Evolutionary conservation across 108 stramenopile genomes (phyloP).

Genomic region (Pelagomonas calceolata): DNA sequence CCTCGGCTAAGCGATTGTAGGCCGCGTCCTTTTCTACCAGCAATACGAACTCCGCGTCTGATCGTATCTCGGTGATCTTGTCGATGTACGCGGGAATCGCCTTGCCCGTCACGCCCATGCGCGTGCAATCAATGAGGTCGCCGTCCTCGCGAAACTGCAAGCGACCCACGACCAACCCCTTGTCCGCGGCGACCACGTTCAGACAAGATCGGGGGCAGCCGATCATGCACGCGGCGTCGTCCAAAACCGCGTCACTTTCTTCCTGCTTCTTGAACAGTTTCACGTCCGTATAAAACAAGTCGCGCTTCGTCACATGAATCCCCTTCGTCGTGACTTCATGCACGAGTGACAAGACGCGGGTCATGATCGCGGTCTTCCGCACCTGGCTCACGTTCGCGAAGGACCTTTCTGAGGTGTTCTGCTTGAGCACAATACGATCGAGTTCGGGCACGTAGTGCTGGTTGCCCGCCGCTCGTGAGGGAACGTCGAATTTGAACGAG

Average conservation of each 20-base stretch:
- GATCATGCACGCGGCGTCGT: slow-evolving; percentile 89
- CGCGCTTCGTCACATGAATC: slow-evolving; percentile 97
- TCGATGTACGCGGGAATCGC: slow-evolving; percentile 95
- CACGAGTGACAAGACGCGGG: slow-evolving; percentile 81
- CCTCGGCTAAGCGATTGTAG: slow-evolving; percentile 94
- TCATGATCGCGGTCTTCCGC: slow-evolving; percentile 83
- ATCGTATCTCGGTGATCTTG: slow-evolving; percentile 80
- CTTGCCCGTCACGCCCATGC: slow-evolving; percentile 87
- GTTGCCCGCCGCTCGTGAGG: slow-evolving; percentile 67
- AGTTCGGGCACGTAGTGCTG: slow-evolving; percentile 78
- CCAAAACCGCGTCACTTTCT: slow-evolving; percentile 82
- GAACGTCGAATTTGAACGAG: slow-evolving; percentile 24
- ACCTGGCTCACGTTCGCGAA: slow-evolving; percentile 60
- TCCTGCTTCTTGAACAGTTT: slow-evolving; percentile 89
- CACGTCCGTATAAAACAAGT: slow-evolving; percentile 96
- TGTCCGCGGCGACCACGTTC: slow-evolving; percentile 91
- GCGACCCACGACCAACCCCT: slow-evolving; percentile 90
- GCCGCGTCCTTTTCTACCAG: slow-evolving; percentile 97
- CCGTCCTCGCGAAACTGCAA: slow-evolving; percentile 77
- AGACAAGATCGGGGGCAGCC: slow-evolving; percentile 89
- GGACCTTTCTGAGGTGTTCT: slow-evolving; percentile 28
- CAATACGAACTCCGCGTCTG: slow-evolving; percentile 87
- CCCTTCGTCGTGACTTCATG: slow-evolving; percentile 75
- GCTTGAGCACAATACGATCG: slow-evolving; percentile 51
- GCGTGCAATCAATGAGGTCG: slow-evolving; percentile 81